Percentiles rank a stretch among this genome's conserved stretches.
Evolutionary conservation across 148 eudicot species (phyloP).

Genomic region (Arctostaphylos glauca): DNA sequence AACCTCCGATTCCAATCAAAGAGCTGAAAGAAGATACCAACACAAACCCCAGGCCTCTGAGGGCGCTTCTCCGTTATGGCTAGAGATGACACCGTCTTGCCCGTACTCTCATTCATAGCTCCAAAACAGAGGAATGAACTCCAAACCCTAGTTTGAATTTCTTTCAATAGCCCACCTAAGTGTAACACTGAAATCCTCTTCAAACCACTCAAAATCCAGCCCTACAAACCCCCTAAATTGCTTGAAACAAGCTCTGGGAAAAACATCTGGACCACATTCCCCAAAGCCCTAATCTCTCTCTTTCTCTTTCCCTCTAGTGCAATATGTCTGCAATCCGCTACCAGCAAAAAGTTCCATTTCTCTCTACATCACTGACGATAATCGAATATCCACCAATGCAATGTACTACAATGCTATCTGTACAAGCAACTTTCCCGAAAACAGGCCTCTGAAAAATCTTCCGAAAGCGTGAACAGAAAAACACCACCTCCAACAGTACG

Average conservation of each 20-base stretch:
- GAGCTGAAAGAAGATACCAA: constrained; percentile 84
- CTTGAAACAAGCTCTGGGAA: constrained; percentile 1
- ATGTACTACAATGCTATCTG: not conserved
- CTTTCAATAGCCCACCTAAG: not conserved
- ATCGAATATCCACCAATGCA: not conserved
- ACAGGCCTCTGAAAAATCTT: not conserved
- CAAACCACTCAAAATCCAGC: not conserved
- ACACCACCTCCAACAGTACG: not conserved
- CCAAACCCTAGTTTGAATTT: constrained; percentile 14
- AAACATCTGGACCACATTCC: not conserved
- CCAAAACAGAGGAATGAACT: not conserved
- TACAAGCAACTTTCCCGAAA: not conserved
- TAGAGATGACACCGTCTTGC: constrained; percentile 43
- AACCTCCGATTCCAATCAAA: constrained; percentile 94
- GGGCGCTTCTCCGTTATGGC: constrained; percentile 68
- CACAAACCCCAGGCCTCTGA: constrained; percentile 82
- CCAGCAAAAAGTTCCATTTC: not conserved
- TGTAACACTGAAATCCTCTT: constrained; percentile 6
- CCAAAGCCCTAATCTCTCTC: not conserved
- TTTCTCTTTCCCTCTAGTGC: not conserved
- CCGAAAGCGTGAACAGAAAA: constrained; percentile 7
- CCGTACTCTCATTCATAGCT: constrained; percentile 33
- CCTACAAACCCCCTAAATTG: not conserved
- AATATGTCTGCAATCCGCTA: constrained; percentile 3
- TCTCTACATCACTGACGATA: not conserved